Conservation (phyloP, 148 eudicot genomes). For the Diospyros kaki region DNA sequence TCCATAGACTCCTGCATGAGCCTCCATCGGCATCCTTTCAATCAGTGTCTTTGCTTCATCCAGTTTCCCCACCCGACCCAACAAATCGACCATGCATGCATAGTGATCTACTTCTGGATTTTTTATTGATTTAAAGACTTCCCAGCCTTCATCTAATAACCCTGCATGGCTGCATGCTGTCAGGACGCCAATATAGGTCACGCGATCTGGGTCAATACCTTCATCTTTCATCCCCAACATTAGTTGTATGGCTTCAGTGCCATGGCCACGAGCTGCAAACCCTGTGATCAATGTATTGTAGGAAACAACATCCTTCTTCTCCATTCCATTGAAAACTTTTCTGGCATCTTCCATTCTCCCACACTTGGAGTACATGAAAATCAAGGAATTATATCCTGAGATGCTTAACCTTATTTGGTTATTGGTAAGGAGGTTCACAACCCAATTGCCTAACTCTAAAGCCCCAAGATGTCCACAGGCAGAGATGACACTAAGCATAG, state of each 20-base stretch:
- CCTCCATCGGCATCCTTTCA: conserved; percentile 51
- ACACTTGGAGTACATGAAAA: conserved; percentile 69
- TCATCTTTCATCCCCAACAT: conserved; percentile 41
- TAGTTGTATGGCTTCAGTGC: conserved; percentile 43
- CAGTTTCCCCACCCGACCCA: conserved; percentile 56
- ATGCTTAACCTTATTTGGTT: conserved; percentile 31
- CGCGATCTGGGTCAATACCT: conserved; percentile 47
- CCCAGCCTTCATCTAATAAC: conserved; percentile 39
- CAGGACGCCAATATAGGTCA: conserved; percentile 48
- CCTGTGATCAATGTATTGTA: conserved; percentile 61
- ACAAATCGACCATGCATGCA: conserved; percentile 71
- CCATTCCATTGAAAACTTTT: conserved; percentile 42
- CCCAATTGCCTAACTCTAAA: conserved; percentile 49
- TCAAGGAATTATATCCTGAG: conserved; percentile 53
- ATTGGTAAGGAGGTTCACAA: conserved; percentile 25
- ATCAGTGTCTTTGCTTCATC: conserved; percentile 50
- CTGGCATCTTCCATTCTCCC: conserved; percentile 56
- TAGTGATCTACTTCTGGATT: conserved; percentile 54
- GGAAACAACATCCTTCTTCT: conserved; percentile 48
- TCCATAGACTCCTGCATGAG: conserved; percentile 63
- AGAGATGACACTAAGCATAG: conserved; percentile 55
- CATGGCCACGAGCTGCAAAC: conserved; percentile 61
- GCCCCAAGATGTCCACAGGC: conserved; percentile 79
- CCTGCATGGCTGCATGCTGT: conserved; percentile 77
- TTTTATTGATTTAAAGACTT: conserved; percentile 43